phyloP scores from a whole-genome alignment of 2,329 filamentous ascomycete species.

The Alternaria hordeiaustralica region DNA sequence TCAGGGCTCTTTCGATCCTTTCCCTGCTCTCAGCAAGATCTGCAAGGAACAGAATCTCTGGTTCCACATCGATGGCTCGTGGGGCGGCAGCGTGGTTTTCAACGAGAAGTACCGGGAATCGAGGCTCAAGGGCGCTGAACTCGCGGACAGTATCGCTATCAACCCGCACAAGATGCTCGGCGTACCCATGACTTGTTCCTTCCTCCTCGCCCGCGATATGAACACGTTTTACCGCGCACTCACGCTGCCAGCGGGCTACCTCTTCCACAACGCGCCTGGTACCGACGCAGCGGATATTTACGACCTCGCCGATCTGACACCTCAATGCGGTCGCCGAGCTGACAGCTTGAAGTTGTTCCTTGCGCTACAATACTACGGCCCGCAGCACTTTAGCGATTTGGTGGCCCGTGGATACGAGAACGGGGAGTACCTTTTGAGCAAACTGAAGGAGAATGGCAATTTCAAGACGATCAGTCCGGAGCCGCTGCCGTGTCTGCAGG shows the following conservation, averaged over 20 bases:
- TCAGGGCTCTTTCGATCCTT: slow-evolving; percentile 84
- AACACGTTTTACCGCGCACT: slow-evolving; percentile 81
- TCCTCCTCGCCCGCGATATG: slow-evolving; percentile 80
- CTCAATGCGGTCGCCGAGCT: slow-evolving; percentile 88
- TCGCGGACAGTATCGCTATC: slow-evolving; percentile 82
- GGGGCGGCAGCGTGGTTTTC: slow-evolving; percentile 87
- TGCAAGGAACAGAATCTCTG: slow-evolving; percentile 78
- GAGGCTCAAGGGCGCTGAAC: slow-evolving; percentile 73
- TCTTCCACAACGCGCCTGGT: slow-evolving; percentile 52
- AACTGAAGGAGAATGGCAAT: slow-evolving; percentile 62
- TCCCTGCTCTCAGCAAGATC: slow-evolving; percentile 71
- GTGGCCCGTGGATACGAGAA: slow-evolving; percentile 73
- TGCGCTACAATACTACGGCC: slow-evolving; percentile 88
- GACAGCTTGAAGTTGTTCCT: slow-evolving; percentile 89
- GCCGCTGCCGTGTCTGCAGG: slow-evolving; percentile 81
- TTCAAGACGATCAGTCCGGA: slow-evolving; percentile 77
- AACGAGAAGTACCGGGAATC: slow-evolving; percentile 60
- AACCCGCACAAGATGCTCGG: slow-evolving; percentile 99
- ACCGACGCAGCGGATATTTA: slow-evolving; percentile 63
- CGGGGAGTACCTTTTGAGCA: slow-evolving; percentile 70
- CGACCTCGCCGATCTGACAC: slow-evolving; percentile 90
- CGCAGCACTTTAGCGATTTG: slow-evolving; percentile 69
- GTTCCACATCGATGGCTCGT: slow-evolving; percentile 92
- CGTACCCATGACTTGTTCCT: slow-evolving; percentile 87
- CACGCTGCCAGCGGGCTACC: slow-evolving; percentile 83